Evolutionary conservation across 2,329 filamentous ascomycete species (phyloP), one percentile per base, ranked within the genome.

Genomic region (Ophiostoma australiae): DNA sequence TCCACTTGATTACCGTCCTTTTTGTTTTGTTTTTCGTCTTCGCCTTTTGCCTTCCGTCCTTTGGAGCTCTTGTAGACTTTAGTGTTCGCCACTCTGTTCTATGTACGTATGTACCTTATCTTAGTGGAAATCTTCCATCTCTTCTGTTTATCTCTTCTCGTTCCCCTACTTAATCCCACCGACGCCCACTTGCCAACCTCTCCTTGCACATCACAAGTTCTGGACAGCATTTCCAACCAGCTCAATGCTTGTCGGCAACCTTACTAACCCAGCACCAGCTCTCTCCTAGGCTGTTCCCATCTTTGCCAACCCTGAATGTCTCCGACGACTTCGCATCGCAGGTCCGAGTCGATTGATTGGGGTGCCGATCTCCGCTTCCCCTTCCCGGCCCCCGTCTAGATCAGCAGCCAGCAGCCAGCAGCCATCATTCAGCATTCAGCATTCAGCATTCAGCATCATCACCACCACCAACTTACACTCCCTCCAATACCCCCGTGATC

Each of bases 291-390:
- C 66, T 31, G 31, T 4, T 33, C 33, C 2, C 17, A 23, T 7
- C 8, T 23, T 10, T 48, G 6, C 23, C 65, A 17, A 27, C 31
- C 70, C 72, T 76, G 75, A 70, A 76, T 77, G 76, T 74, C 71
- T 76, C 71, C 63, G 65, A 69, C 70, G 74, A 67, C 66, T 65
- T 67, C 63, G 55, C 68, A 35, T 68, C 71, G 48, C 70, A 70
- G 72, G 69, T 70, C 73, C 73, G 74, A 70, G 72, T 75, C 76
- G 70, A 75, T 76, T 71, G 76, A 77, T 74, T 75, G 76, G 76
- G 76, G 74, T 68, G 74, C 73, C 69, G 69, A 70, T 72, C 52
- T 48, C 71, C 70, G 70, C 44, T 68, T 63, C 37, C 44, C 68
- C 35, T 41, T 33, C 69, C 70, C 72, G 15, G 37, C 39, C 68